phyloP scores from a whole-genome alignment of 805 yeast genomes.

The Candida chauliodis region DNA sequence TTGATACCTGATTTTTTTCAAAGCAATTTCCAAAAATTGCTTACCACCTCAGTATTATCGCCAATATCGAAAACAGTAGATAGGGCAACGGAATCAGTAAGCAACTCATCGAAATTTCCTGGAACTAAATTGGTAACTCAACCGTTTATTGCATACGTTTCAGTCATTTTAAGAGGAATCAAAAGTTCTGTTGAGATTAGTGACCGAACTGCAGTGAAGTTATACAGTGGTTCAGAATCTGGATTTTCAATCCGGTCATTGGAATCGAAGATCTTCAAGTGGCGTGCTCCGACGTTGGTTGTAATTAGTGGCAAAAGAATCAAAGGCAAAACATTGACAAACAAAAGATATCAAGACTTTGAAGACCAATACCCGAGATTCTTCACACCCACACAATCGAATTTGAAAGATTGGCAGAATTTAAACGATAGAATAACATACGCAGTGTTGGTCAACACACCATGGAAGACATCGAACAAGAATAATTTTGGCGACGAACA shows the following conservation, averaged over 20 bases:
- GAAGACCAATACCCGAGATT: slow-evolving; percentile 43
- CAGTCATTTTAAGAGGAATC: slow-evolving; percentile 24
- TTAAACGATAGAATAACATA: slow-evolving; percentile 47
- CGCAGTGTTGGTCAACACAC: slow-evolving; percentile 62
- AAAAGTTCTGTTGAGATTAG: slow-evolving; percentile 35
- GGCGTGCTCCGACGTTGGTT: slow-evolving; percentile 83
- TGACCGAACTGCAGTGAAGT: slow-evolving; percentile 48
- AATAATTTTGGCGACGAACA: slow-evolving; percentile 64
- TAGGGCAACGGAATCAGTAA: not conserved
- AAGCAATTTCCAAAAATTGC: slow-evolving; percentile 3
- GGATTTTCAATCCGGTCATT: slow-evolving; percentile 89
- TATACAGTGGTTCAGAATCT: slow-evolving; percentile 68
- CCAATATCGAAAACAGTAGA: not conserved
- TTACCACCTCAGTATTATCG: slow-evolving; percentile 2
- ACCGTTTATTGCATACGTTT: slow-evolving; percentile 36
- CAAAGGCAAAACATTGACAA: slow-evolving; percentile 30
- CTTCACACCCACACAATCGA: slow-evolving; percentile 25
- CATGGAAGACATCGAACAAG: slow-evolving; percentile 77
- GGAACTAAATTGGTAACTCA: slow-evolving; percentile 39
- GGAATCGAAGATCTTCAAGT: slow-evolving; percentile 78
- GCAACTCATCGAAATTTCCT: slow-evolving; percentile 6
- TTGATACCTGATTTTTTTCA: slow-evolving; percentile 14
- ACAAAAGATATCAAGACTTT: slow-evolving; percentile 50
- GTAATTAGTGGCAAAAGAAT: slow-evolving; percentile 64
- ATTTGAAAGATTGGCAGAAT: slow-evolving; percentile 29